Evolutionary conservation across 202 grass and related monocot genomes (phyloP).

Genomic region (Elaeis oleifera): DNA sequence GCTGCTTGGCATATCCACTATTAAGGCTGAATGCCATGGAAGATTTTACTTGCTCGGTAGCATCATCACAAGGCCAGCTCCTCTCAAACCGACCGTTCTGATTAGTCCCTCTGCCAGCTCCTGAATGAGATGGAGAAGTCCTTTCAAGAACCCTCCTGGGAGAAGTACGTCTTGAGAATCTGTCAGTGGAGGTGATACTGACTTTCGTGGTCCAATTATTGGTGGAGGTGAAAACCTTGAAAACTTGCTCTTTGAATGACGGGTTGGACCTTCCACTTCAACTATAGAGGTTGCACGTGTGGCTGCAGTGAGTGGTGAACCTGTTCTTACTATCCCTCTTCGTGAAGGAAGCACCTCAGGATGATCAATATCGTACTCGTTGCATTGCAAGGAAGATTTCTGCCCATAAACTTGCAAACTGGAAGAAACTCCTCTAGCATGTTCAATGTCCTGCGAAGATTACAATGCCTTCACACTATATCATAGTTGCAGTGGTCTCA

Average conservation of each 20-base stretch:
- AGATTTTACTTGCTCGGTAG: conserved; percentile 7
- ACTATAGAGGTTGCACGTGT: conserved; percentile 15
- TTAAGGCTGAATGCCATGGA: conserved; percentile 31
- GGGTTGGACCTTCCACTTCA: conserved; percentile 28
- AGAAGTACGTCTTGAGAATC: conserved; percentile 30
- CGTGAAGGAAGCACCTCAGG: conserved; percentile 33
- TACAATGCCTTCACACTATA: not conserved
- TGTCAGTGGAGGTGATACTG: conserved; percentile 56
- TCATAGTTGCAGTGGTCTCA: too few species aligned
- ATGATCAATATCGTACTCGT: conserved; percentile 42
- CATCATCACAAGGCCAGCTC: conserved; percentile 31
- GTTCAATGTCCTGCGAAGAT: conserved; percentile 22
- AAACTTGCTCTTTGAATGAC: conserved; percentile 46
- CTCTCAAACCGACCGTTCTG: conserved; percentile 39
- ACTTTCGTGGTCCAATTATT: conserved; percentile 26
- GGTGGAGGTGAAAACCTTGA: conserved; percentile 12
- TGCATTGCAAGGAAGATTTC: conserved; percentile 39
- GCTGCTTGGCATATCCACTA: conserved; percentile 60
- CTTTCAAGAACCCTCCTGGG: conserved; percentile 40
- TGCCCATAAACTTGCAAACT: conserved; percentile 31
- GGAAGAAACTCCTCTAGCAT: conserved; percentile 22
- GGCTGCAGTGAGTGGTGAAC: conserved; percentile 14
- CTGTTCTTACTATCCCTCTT: conserved; percentile 19
- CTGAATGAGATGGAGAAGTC: conserved; percentile 35
- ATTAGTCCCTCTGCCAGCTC: conserved; percentile 36